A percentile compares a stretch with the other conserved stretches of the same genome.
phyloP scores from a whole-genome alignment of 257 asterid genomes.

The Ajuga chamaepitys region DNA sequence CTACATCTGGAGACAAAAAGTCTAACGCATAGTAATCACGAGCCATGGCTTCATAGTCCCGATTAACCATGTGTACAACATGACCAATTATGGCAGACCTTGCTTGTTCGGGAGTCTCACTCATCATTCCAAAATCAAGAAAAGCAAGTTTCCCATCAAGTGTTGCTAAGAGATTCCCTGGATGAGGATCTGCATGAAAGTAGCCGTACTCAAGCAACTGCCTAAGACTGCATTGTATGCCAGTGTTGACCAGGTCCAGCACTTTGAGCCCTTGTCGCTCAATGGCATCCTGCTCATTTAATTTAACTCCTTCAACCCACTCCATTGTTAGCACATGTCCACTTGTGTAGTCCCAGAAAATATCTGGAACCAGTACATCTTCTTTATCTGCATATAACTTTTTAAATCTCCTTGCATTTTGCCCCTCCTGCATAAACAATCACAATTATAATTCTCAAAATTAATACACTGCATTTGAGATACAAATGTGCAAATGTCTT shows the following conservation, averaged over 20 bases:
- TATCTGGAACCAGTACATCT: constrained; percentile 96
- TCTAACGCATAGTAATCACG: constrained; percentile 96
- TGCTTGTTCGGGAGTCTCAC: constrained; percentile 98
- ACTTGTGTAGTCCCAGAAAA: constrained; percentile 95
- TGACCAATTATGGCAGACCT: constrained; percentile 96
- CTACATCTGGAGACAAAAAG: constrained; percentile 85
- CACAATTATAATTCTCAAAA: constrained; percentile 40
- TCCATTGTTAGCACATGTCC: constrained; percentile 97
- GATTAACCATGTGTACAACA: constrained; percentile 97
- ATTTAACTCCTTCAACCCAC: constrained; percentile 96
- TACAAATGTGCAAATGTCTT: not conserved
- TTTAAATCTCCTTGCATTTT: constrained; percentile 94
- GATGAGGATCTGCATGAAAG: constrained; percentile 99
- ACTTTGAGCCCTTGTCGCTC: constrained; percentile 96
- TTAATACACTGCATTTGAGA: constrained; percentile 2
- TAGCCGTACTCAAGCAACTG: constrained; percentile 98
- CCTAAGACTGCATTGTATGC: constrained; percentile 95
- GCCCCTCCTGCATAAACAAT: constrained; percentile 92
- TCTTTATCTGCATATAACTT: constrained; percentile 93
- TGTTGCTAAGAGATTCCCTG: constrained; percentile 95
- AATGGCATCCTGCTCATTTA: constrained; percentile 89
- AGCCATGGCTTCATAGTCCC: constrained; percentile 99
- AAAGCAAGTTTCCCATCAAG: constrained; percentile 98
- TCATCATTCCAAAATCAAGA: constrained; percentile 99
- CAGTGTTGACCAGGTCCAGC: constrained; percentile 90